Evolutionary conservation across 2,329 filamentous ascomycete species (phyloP).

Genomic region (Alternaria ventricosa): DNA sequence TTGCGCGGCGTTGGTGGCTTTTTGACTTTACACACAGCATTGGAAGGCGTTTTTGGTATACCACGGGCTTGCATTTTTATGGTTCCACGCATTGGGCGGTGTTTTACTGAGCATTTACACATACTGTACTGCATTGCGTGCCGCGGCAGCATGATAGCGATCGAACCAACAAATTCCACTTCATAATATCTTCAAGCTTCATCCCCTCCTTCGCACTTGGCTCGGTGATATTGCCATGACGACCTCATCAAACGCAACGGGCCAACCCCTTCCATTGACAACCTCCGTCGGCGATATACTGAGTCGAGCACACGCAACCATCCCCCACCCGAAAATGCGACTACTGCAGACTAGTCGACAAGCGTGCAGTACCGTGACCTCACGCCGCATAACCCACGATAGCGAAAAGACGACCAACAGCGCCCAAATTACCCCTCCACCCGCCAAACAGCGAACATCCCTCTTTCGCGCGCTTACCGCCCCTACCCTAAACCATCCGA

Average conservation of each 20-base stretch:
- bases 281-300: not conserved
- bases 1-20: constrained; percentile 28
- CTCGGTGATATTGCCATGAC: not conserved
- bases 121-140: constrained; percentile 9
- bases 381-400: constrained; percentile 12
- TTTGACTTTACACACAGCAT: constrained; percentile 22
- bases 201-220: not conserved
- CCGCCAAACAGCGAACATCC: not conserved
- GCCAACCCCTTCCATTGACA: not conserved
- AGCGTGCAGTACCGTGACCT: constrained; percentile 14
- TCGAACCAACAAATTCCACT: constrained; percentile 7
- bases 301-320: constrained; percentile 4
- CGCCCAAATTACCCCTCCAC: constrained; percentile 8
- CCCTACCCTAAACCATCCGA: not conserved
- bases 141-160: constrained; percentile 11
- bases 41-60: constrained; percentile 22
- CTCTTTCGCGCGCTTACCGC: constrained; percentile 16
- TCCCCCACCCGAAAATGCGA: constrained; percentile 9
- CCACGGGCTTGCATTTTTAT: constrained; percentile 15
- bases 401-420: not conserved
- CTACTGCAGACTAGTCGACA: constrained; percentile 15
- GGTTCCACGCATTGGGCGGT: constrained; percentile 34
- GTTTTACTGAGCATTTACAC: constrained; percentile 39
- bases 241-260: not conserved
- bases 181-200: constrained; percentile 3